phyloP scores from a whole-genome alignment of 345 rosid species.

The Salix brachista region DNA sequence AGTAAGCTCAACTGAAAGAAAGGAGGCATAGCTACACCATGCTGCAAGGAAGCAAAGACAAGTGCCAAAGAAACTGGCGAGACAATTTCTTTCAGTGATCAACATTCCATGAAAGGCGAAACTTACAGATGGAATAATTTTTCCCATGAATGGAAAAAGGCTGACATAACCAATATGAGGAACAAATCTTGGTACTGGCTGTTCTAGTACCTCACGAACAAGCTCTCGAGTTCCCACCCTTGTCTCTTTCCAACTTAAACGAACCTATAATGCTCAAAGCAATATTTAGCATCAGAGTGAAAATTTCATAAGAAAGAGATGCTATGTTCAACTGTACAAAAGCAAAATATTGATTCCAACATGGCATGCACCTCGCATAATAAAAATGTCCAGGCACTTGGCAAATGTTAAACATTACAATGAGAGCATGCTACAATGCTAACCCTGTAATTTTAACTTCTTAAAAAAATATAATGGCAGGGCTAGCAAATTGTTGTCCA shows the following conservation, averaged over 20 bases:
- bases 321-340: neutral
- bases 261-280: constrained; percentile 49
- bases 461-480: neutral
- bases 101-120: neutral
- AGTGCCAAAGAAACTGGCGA: neutral
- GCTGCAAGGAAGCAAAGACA: neutral
- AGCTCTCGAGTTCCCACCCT: constrained; percentile 49
- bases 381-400: neutral
- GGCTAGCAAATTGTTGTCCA: neutral
- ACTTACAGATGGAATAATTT: constrained; percentile 85
- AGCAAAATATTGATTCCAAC: neutral
- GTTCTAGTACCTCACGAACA: constrained; percentile 67
- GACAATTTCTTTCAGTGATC: neutral
- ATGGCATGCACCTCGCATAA: no score
- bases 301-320: neutral
- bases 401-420: neutral
- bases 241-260: constrained; percentile 68
- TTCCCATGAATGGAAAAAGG: constrained; percentile 88
- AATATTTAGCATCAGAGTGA: constrained; percentile 7
- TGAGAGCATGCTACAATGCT: neutral
- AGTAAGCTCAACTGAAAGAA: neutral
- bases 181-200: constrained; percentile 65
- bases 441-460: neutral
- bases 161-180: constrained; percentile 92
- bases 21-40: neutral